phyloP scores from a whole-genome alignment of 192 early-diverging fungal genomes.

The Coemansia erecta region DNA sequence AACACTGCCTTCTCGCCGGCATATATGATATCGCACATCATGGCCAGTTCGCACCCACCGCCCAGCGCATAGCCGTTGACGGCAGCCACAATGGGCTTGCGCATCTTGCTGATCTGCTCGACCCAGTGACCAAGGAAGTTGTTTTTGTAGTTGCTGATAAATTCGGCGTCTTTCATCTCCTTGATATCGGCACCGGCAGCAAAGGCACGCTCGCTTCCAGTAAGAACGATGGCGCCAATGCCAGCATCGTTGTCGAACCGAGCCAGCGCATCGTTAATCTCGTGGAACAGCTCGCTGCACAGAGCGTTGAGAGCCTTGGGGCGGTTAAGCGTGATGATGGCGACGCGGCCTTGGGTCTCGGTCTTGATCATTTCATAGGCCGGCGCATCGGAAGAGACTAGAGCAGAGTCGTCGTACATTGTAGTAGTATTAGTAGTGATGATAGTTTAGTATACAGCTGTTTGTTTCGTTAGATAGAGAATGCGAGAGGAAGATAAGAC shows the following conservation, averaged over 20 bases:
- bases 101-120: constrained; percentile 77
- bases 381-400: constrained; percentile 34
- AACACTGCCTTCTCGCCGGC: constrained; percentile 96
- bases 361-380: constrained; percentile 58
- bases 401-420: neutral
- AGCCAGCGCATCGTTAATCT: constrained; percentile 84
- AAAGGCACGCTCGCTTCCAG: constrained; percentile 94
- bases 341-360: constrained; percentile 78
- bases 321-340: constrained; percentile 85
- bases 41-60: constrained; percentile 98
- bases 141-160: constrained; percentile 82
- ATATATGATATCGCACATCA: constrained; percentile 99
- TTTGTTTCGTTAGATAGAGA: too few relatives aligned
- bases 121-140: constrained; percentile 96
- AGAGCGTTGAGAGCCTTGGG: constrained; percentile 97
- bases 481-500: too few relatives aligned
- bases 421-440: neutral
- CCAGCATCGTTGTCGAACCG: constrained; percentile 70
- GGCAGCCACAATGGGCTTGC: constrained; percentile 96
- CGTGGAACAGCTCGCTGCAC: constrained; percentile 85
- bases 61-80: constrained; percentile 98
- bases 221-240: constrained; percentile 91
- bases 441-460: too few relatives aligned
- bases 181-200: constrained; percentile 99
- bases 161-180: constrained; percentile 91